Evolutionary conservation across 352 stramenopile genomes (phyloP), one percentile per base, ranked within the genome.

Genomic region (Pythium biforme): DNA sequence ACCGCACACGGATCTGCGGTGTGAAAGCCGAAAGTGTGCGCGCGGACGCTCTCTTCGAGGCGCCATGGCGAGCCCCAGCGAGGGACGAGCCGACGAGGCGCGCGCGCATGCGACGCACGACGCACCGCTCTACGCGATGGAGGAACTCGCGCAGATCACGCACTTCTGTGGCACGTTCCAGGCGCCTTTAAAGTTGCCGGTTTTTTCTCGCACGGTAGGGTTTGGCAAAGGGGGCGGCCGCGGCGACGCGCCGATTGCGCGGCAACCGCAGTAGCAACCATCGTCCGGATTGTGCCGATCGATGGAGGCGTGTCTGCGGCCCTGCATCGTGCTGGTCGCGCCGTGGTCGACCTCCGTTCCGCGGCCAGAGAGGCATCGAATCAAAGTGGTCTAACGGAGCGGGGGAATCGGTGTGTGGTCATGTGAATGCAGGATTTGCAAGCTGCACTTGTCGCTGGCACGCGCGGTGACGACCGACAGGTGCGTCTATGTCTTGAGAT

Each of bases 121-220:
- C 46, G 50, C 66, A 2, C 55, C 72, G 55, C 71, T 90, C 55
- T 23, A 62, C 23, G 63, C 71, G 31, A 64, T 65, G 29, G 68
- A 79, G 19, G 81, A 88, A 59, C 66, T 94, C 50, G 83, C 86
- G 43, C 83, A 92, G 71, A 74, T 88, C 50, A 86, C 75, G 59
- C 75, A 88, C 59, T 94, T 94, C 79, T 91, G 83, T 56, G 37
- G 68, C 55, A 81, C 80, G 15, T 94, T 94, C 67, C 81, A 80
- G 55, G 55, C 64, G 70, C 81, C 82, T 29, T 66, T 94, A 59
- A 87, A 86, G 56, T 76, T 94, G 23, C 76, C 81, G 29, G 58
- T 48, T 57, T 90, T 94, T 66, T 83, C 81, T 45, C 79, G 86
- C 63, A 87, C 80, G 81, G 86, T 94, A 84, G 59, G 72, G 63